Evolutionary conservation across 169 alveolate genomes (phyloP), one percentile per base, ranked within the genome.

Genomic region (Theileria parva): DNA sequence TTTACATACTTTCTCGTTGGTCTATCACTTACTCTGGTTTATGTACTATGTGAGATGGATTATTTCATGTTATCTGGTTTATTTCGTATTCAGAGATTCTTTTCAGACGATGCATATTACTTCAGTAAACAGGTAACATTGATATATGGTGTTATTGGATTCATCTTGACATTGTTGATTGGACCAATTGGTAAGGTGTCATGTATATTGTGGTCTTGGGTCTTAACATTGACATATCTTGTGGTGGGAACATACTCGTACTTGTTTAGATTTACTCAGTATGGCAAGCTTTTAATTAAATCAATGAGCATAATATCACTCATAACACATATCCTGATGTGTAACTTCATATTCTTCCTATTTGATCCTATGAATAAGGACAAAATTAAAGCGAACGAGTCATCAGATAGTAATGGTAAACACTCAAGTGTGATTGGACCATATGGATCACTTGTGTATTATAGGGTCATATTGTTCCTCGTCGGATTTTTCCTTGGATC

Each of bases 301-400:
- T 21, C 37, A 8, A 57, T 57, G 15, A 57, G 37, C 37, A 57
- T 57, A 8, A 19, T 57, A 25, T 57, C 66, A 8, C 66, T 57
- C 7, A 25, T 57, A 25, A 21, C 66, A 3, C 66, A 57, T 8
- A 25, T 57, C 15, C 66, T 57, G 37, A 25, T 57, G 37, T 57
- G 66, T 25, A 57, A 57, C 66, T 57, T 57, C 66, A 57, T 57
- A 57, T 57, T 57, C 66, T 57, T 57, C 66, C 66, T 57, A 19
- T 57, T 57, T 25, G 66, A 57, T 8, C 66, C 66, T 3, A 44
- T 44, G 17, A 13, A 44, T 44, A 44, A 44, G 1, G 53, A 2
- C 53, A 44, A 44, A 44, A 7, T 15, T 1, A 13, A 7, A 0
- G 53, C 12, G 8, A 8, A 1, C 8, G 17, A 44, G 19, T 44